Evolutionary conservation across 1,284 basidiomycete species (phyloP), one percentile per base, ranked within the genome.

Genomic region (Austropuccinia psidii): DNA sequence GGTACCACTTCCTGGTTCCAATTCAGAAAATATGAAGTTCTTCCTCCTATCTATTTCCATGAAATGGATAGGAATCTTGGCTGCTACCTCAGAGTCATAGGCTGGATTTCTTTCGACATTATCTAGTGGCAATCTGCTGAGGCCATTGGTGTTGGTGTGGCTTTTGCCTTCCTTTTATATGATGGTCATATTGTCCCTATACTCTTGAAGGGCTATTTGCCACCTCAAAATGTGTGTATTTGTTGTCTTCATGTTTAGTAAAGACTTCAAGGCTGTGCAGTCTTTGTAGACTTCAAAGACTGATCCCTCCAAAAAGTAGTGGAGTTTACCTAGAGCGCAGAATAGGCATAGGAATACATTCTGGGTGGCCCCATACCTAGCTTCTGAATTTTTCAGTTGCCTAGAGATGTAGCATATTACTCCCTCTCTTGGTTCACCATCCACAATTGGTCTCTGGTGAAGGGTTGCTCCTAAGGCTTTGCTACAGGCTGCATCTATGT

Each of bases 141-240:
- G 15, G 17, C 17, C 61, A 64, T 64, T 29, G 27, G 62, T 31
- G 39, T 66, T 66, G 21, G 39, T 50, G 37, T 66, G 64, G 19
- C 27, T 62, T 13, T 7, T 62, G 8, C 60, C 60, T 7, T 3
- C 37, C n/a, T 41, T 62, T 15, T 62, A 41, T 13, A 41, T 35
- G 17, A 62, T 62, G 4, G 9, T 45, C 45, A 66, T 66, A 21
- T 54, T 52, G 11, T 8, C 43, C 39, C 49, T 66, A 24, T 66
- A 66, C 24, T 66, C 31, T 37, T 66, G 64, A 21, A 66, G 50
- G 24, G 45, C 13, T n/a, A 66, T 66, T 27, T 66, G 64, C 45
- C 64, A 66, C 17, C 64, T 37, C 17, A 66, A 21, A 24, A 66
- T 66, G 45, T 65, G 62, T 27, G 15, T 13, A 15, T n/a, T n/a